Evolutionary conservation across 257 asterid species (phyloP).

Genomic region (Misopates orontium): DNA sequence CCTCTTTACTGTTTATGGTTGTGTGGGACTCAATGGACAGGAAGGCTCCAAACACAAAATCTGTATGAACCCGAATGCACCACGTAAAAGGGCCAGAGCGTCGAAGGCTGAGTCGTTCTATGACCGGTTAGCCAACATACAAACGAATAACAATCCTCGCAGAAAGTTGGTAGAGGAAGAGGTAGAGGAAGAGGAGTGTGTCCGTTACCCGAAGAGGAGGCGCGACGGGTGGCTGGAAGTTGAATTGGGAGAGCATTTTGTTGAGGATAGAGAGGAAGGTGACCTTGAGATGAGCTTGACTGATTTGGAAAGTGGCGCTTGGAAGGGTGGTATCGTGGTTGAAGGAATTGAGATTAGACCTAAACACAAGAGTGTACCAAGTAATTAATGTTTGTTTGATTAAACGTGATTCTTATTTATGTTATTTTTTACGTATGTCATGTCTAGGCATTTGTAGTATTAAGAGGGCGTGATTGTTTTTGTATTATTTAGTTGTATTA

Average conservation of each 20-base stretch:
- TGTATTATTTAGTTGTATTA: too few species aligned
- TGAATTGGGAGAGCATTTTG: conserved; percentile 66
- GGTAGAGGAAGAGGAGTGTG: too few species aligned
- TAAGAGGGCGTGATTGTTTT: too few species aligned
- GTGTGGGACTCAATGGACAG: conserved; percentile 39
- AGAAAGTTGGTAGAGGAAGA: too few species aligned
- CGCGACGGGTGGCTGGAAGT: conserved; percentile 79
- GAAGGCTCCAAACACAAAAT: conserved; percentile 36
- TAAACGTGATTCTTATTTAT: too few species aligned
- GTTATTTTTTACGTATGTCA: too few species aligned
- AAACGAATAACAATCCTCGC: not conserved
- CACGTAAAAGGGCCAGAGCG: not conserved
- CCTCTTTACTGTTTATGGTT: conserved; percentile 44
- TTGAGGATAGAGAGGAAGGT: conserved; percentile 42
- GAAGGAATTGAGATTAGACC: conserved; percentile 93
- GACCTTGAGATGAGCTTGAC: conserved; percentile 54
- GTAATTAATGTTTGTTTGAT: too few species aligned
- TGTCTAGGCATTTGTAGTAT: too few species aligned
- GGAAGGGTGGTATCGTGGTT: conserved; percentile 72
- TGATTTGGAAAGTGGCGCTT: conserved; percentile 53
- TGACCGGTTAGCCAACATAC: not conserved
- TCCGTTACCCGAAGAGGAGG: conserved; percentile 44
- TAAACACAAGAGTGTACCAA: conserved; percentile 20
- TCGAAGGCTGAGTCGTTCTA: not conserved
- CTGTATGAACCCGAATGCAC: conserved; percentile 51